Evolutionary conservation across 768 basidiomycete species (phyloP).

Genomic region (Rhodotorula graminis): DNA sequence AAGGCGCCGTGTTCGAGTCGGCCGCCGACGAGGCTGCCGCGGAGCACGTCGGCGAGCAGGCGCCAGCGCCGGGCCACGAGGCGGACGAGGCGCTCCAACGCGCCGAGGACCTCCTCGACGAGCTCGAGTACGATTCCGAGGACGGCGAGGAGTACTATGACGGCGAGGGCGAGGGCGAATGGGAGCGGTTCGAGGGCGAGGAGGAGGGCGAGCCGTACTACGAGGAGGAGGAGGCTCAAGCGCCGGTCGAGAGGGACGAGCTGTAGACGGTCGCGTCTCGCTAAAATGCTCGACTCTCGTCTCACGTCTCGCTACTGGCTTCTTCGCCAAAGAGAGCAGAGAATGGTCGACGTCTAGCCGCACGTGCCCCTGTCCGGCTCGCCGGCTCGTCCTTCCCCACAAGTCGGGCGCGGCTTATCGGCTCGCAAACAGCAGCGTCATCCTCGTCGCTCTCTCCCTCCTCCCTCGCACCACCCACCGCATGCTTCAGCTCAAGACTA

Average conservation of each 20-base stretch:
- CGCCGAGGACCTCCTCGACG: neutral
- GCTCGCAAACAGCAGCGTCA: too few relatives aligned
- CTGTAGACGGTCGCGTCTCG: too few relatives aligned
- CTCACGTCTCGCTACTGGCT: too few relatives aligned
- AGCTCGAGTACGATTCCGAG: neutral
- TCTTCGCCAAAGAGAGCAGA: too few relatives aligned
- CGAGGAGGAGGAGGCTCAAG: neutral
- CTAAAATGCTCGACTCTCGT: too few relatives aligned
- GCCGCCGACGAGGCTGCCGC: neutral
- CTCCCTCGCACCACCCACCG: too few relatives aligned
- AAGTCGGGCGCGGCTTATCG: neutral
- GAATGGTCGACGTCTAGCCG: too few relatives aligned
- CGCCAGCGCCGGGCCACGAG: neutral
- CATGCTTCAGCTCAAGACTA: neutral
- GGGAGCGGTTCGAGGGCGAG: neutral
- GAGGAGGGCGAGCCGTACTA: neutral
- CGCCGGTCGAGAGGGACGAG: neutral
- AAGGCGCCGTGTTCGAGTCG: neutral
- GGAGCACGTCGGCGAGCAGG: neutral
- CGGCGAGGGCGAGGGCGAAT: neutral
- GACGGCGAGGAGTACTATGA: neutral
- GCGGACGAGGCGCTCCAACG: neutral
- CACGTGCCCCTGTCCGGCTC: neutral
- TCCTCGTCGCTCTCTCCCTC: too few relatives aligned
- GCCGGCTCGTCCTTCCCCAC: neutral